phyloP scores from a whole-genome alignment of 805 yeast genomes.

The Cyberlindnera galapagoensis region DNA sequence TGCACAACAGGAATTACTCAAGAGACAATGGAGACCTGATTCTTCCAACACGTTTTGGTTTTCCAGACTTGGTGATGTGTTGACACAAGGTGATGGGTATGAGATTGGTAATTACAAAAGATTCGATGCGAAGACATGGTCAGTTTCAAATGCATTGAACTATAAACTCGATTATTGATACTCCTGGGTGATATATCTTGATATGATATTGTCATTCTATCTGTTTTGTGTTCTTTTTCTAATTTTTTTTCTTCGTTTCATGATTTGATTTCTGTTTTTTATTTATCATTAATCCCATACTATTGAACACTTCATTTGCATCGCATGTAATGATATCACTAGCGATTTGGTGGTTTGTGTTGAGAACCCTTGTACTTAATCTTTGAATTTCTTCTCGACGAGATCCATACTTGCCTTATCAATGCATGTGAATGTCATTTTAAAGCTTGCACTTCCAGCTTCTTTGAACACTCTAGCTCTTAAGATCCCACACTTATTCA shows the following conservation, averaged over 20 bases:
- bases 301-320: too few relatives aligned
- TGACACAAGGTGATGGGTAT: conserved; percentile 7
- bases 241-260: neutral
- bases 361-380: too few relatives aligned
- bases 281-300: neutral
- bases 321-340: too few relatives aligned
- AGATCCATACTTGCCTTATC: too few relatives aligned
- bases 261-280: neutral
- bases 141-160: conserved; percentile 12
- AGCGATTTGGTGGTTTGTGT: too few relatives aligned
- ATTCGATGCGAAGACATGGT: conserved; percentile 22
- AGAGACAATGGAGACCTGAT: conserved; percentile 72
- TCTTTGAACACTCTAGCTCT: too few relatives aligned
- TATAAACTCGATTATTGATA: conserved; percentile 12
- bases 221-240: neutral
- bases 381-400: too few relatives aligned
- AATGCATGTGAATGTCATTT: too few relatives aligned
- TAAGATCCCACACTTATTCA: too few relatives aligned
- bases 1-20: conserved; percentile 71
- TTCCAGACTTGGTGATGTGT: conserved; percentile 38
- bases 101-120: conserved; percentile 14
- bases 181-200: conserved; percentile 1
- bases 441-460: too few relatives aligned
- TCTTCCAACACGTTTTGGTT: conserved; percentile 72
- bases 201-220: too few relatives aligned